Percentiles rank a stretch among this genome's conserved stretches.
These are phyloP conservation scores for Zygosaccharomyces gambellarensis DNA, from an alignment of 805 yeast species.

Conservation along the genomic window DNA sequence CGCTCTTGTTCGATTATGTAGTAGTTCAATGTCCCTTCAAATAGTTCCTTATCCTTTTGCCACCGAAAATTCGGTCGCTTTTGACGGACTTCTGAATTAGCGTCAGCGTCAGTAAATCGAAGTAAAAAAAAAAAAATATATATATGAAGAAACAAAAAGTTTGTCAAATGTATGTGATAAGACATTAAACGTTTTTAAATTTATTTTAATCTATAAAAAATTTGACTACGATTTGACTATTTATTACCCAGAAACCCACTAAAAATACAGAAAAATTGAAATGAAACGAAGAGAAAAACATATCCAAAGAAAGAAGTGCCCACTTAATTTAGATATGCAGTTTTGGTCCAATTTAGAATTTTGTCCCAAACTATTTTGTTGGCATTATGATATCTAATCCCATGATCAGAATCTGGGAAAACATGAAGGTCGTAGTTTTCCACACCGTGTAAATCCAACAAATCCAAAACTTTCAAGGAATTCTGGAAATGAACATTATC, in stretches of 20 bases:
- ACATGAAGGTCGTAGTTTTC: conserved; percentile 78
- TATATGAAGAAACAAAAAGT: background rate
- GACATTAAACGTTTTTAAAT: background rate
- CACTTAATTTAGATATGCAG: conserved; percentile 40
- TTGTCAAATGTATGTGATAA: background rate
- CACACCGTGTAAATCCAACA: conserved; percentile 62
- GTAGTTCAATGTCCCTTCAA: conserved; percentile 3
- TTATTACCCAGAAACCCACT: background rate
- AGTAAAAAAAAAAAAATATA: background rate
- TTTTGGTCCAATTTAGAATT: conserved; percentile 56
- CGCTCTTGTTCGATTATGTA: conserved; percentile 1
- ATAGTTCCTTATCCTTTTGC: conserved; percentile 5
- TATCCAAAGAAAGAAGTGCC: background rate
- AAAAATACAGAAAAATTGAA: background rate
- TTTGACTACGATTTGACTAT: background rate
- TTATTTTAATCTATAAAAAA: background rate
- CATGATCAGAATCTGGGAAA: conserved; percentile 79
- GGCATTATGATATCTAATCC: conserved; percentile 69
- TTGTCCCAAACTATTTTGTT: conserved; percentile 64
- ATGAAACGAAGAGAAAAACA: background rate
- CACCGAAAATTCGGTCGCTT: conserved; percentile 4
- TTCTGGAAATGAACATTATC: conserved; percentile 97
- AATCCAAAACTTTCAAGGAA: conserved; percentile 70
- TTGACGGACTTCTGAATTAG: background rate
- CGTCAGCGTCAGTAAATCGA: background rate